Evolutionary conservation across 768 basidiomycete genomes (phyloP), one percentile per base, ranked within the genome.

Genomic region (Daedalea quercina): DNA sequence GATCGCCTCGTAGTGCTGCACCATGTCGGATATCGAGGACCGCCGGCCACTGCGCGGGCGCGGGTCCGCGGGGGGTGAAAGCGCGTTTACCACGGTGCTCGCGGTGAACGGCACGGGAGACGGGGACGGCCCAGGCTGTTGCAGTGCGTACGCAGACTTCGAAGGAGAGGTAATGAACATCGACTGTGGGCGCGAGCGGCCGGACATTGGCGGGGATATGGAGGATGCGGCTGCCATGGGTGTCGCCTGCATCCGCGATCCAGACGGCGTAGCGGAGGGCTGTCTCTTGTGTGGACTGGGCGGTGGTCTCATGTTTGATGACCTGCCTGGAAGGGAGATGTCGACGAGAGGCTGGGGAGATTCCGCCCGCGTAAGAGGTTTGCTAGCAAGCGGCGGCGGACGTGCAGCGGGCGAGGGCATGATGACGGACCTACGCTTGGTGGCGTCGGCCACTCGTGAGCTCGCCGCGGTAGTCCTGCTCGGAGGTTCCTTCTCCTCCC

Each of bases 21-120:
- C 90, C 81, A 92, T 90, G 62, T 92, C 82, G 37, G 89, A 82
- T 60, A 92, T 92, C 0, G 90, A 92, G 3, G 84, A 85, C 49
- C 89, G 76, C 19, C 90, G 78, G 8, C 65, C 61, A 1, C 68
- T 66, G 28, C 75, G 75, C 33, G 73, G 67, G 41, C 67, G 74
- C 3, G 70, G 53, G 46, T 77, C 76, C 1, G 82, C 76, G 19
- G 80, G 76, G 41, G 71, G 62, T 9, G 84, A 47, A 70, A 66
- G 54, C 13, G 51, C 35, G 13, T 61, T 47, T 34, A 59, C 43
- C 1, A 57, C 52, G 51, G 55, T 45, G n/a, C 54, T 49, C 15
- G 69, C 31, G 67, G 64, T 52, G 25, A 60, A 58, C 64, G 60
- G 41, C 41, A 70, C 63, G 13, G 69, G 53, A 41, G 66, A 71